Base-by-base conservation (phyloP, 768 basidiomycete species). In the Auriculariales sp. region DNA sequence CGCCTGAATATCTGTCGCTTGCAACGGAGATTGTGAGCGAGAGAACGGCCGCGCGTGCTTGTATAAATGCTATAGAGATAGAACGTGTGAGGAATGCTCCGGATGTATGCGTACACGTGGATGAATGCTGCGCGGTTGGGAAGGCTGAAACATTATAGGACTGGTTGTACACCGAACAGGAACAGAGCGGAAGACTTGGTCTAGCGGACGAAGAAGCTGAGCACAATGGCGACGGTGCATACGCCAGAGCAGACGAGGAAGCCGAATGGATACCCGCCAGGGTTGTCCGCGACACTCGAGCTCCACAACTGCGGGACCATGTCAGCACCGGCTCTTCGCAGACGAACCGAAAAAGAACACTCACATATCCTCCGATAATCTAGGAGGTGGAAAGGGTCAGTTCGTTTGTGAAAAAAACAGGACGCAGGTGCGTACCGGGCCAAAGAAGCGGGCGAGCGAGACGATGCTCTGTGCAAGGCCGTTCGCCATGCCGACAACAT, bases 401-500 rank as follows among this genome's bases (percentile, higher is more conserved):
- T n/a, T n/a, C n/a, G n/a, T n/a, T n/a, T n/a, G n/a, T n/a, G n/a
- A n/a, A n/a, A n/a, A n/a, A 9, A 3, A 5, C 4, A 5, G 19
- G 4, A 47, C 10, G n/a, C 17, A 33, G 46, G n/a, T 54, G 29
- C 62, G 50, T 27, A 64, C 59, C 19, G 92, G 90, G 19, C 90
- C 95, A 31, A 89, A 59, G 67, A 92, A 95, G 33, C 95, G 77
- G 3, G 93, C 89, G 24, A 94, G 78, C 55, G 89, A 92, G 54
- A 94, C 93, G 28, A 90, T 85, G 59, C 89, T 92, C 64, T 99
- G 95, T 0, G 92, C 95, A 19, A 94, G 79, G 15, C 94, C 95
- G 60, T 98, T 99, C 9, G 94, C 89, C 52, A 89, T 78, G 5
- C 91, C 89, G 33, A 98, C 79, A 6, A 89, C 79, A 32, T 74